Evolutionary conservation across 164 flowering plant species (phyloP), one percentile per base, ranked within the genome.

Genomic region (Vitis rotundifolia): DNA sequence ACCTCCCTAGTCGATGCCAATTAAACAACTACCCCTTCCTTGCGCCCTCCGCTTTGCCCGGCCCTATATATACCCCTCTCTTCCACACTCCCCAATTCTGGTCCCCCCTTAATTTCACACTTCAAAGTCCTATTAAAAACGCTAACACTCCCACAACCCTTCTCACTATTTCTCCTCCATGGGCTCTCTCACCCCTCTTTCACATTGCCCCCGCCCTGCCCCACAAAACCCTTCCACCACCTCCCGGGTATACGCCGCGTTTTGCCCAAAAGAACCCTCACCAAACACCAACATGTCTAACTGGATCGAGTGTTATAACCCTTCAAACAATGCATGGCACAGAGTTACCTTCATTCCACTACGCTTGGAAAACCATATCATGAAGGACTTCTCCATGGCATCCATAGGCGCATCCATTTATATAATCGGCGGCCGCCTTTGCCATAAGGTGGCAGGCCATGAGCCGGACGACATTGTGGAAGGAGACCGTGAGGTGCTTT

Each of bases 361-460:
- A 11, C 68, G 82, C 1, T 0, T n/a, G 0, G 81, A 82, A 7
- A 68, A 82, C 67, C 85, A 82, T 28, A 77, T 81, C 5, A 63
- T 88, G 22, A 87, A 85, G 58, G 89, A 76, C 44, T 88, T 86
- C 50, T 60, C 86, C 9, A 85, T 88, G 90, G 88, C 75, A 0
- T 66, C 90, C 0, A 9, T 86, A 2, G 74, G 79, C 12, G 64
- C 68, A 29, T 77, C 66, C 2, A 62, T 89, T 14, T 87, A 77
- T 59, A 76, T 89, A 5, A 79, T 87, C 11, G 91, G 91, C 2
- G 90, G 90, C 0, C 56, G 82, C 5, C 65, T 82, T 1, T 86
- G 82, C 31, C 66, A 44, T 12, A 77, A 82, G 67, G 63, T 49
- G 61, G 76, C 8, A 18, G 18, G 15, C 0, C 66, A 68, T 26